Evolutionary conservation across 331 rosid genomes (phyloP), one percentile per base, ranked within the genome.

Genomic region (Malus hybrid): DNA sequence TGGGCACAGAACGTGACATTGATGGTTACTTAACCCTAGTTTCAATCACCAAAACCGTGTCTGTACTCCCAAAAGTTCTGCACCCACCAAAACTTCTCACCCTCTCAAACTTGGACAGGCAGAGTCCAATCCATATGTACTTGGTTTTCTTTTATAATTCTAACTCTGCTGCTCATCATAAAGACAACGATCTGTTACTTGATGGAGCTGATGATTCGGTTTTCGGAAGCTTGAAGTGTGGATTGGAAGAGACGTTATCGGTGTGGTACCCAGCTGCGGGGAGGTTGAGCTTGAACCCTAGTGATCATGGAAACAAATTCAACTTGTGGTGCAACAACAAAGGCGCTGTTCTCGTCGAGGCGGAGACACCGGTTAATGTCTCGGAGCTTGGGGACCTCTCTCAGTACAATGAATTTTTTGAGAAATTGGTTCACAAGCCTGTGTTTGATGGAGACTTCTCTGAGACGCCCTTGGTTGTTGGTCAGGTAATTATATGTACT

Each of bases 81-180:
- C 73, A 80, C 78, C 83, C 90, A 61, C 74, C 80, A 11, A 79
- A 82, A 81, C 77, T 82, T 60, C 65, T 87, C 78, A 71, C 18
- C 70, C 95, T 91, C 69, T 91, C 97, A 34, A 91, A 87, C 77
- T 82, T 91, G 83, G 95, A 91, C 65, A 85, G 95, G 77, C 97
- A 91, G 82, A 89, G 93, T 79, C 95, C 91, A 6, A 68, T 27
- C 8, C 91, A 76, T 31, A 88, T 89, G 97, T 85, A 83, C 86
- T 72, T 85, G 84, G 90, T 87, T 46, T 89, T 86, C 70, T 91
- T 91, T 81, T 89, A 88, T 76, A 50, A 16, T 50, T 50, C 56
- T 16, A 50, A 16, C 56, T 50, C 56, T 16, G 56, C 2, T 50
- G 56, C 56, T 50, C 76, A 70, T 24, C 54, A 65, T 11, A 16